phyloP scores from a whole-genome alignment of 2,329 filamentous ascomycete species.

The Nemania sp. region DNA sequence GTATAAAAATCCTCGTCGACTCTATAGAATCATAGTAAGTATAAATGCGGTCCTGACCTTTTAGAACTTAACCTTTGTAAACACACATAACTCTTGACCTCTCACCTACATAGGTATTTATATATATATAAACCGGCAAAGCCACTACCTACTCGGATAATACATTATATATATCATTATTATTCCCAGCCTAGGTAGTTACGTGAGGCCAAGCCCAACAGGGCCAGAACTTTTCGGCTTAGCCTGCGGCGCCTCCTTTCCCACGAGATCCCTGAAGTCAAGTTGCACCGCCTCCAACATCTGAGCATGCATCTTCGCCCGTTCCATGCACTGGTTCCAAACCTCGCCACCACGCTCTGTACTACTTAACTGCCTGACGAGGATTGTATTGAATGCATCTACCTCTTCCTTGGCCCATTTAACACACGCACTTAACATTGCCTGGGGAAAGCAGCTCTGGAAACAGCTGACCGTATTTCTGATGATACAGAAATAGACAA shows the following conservation, averaged over 20 bases:
- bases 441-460: constrained; percentile 84
- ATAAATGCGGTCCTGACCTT: too few species aligned
- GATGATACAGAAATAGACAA: constrained; percentile 94
- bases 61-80: neutral
- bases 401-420: constrained; percentile 98
- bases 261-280: constrained; percentile 88
- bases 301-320: constrained; percentile 82
- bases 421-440: constrained; percentile 93
- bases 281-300: constrained; percentile 87
- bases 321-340: constrained; percentile 85
- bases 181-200: neutral
- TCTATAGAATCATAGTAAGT: too few species aligned
- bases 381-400: constrained; percentile 86
- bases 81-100: neutral
- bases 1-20: too few species aligned
- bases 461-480: constrained; percentile 93
- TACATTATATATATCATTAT: neutral
- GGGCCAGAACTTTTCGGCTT: constrained; percentile 48
- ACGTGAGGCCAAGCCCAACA: constrained; percentile 58
- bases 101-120: neutral
- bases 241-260: constrained; percentile 61
- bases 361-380: constrained; percentile 87
- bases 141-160: neutral
- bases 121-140: constrained; percentile 8
- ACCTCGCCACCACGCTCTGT: constrained; percentile 80